Evolutionary conservation across 441 rosid species (phyloP).

Genomic region (Corymbia calophylla): DNA sequence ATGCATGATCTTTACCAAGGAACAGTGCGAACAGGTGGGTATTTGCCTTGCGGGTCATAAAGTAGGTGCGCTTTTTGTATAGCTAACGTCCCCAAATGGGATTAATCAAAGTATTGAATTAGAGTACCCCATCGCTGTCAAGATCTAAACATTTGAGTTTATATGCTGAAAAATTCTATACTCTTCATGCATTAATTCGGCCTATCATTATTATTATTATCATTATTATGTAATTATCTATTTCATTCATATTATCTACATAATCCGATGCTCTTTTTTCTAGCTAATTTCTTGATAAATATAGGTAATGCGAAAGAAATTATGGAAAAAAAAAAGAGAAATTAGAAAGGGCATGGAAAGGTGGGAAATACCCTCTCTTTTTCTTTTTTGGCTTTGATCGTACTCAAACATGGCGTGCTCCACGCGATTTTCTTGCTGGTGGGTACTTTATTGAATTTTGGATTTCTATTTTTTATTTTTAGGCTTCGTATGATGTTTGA

Average conservation of each 20-base stretch:
- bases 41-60: background rate
- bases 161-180: background rate
- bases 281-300: background rate
- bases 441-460: background rate
- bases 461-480: background rate
- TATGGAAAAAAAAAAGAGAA: accelerated
- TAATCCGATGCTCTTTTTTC: background rate
- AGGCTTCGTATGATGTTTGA: background rate
- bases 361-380: background rate
- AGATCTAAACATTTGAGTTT: background rate
- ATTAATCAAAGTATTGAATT: background rate
- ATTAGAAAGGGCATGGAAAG: background rate
- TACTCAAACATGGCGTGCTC: background rate
- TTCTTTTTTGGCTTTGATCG: background rate
- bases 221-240: no score
- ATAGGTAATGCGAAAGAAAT: background rate
- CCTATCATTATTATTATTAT: no score
- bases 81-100: background rate
- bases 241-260: background rate
- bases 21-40: background rate
- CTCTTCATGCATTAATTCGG: background rate
- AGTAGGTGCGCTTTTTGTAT: background rate
- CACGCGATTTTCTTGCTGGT: background rate
- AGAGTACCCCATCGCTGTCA: background rate
- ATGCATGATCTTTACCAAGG: background rate